Evolutionary conservation across 1,284 basidiomycete genomes (phyloP).

Genomic region (Ganoderma boninense): DNA sequence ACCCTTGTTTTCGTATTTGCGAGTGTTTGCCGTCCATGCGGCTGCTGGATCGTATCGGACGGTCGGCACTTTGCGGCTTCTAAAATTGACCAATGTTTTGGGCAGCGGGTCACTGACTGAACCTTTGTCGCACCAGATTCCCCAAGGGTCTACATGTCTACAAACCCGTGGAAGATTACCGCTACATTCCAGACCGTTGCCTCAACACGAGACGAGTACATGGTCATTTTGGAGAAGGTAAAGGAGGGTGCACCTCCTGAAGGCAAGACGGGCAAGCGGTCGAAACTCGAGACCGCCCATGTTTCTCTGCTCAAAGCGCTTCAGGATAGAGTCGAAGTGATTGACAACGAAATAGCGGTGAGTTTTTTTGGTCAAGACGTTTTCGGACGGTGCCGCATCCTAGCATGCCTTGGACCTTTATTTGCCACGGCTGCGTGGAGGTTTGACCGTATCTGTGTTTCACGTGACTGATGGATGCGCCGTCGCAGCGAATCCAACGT

Average conservation of each 20-base stretch:
- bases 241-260: conserved; percentile 59
- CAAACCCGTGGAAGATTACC: conserved; percentile 86
- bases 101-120: conserved; percentile 34
- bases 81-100: conserved; percentile 24
- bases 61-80: conserved; percentile 31
- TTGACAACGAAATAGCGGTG: conserved; percentile 75
- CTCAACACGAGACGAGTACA: conserved; percentile 75
- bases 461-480: conserved; percentile 35
- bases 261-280: conserved; percentile 56
- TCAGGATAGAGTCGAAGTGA: conserved; percentile 66
- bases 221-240: conserved; percentile 65
- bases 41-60: conserved; percentile 35
- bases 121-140: conserved; percentile 64
- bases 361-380: conserved; percentile 44
- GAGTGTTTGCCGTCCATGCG: conserved; percentile 67
- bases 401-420: conserved; percentile 1
- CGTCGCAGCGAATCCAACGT: conserved; percentile 69
- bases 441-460: conserved; percentile 18
- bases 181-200: conserved; percentile 75
- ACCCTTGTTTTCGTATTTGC: conserved; percentile 62
- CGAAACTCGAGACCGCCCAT: conserved; percentile 66
- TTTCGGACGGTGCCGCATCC: neutral
- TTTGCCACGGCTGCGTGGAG: conserved; percentile 8
- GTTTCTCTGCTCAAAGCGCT: conserved; percentile 65
- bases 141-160: conserved; percentile 79